Conservation (phyloP, 495 filamentous ascomycete species). For the Talaromyces proteolyticus region DNA sequence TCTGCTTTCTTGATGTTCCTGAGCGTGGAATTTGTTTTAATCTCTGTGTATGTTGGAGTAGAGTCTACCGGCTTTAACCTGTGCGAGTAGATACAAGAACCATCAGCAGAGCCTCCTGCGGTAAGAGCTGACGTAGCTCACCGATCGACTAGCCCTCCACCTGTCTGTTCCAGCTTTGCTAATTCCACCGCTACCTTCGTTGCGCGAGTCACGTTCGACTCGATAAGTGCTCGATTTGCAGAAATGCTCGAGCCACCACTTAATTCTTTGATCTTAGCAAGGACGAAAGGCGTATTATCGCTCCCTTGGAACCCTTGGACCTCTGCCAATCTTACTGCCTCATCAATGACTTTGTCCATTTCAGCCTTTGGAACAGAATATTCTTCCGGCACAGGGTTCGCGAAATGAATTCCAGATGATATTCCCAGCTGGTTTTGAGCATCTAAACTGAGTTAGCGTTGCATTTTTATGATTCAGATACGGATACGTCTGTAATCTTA, state of each 20-base stretch:
- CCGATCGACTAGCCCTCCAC: slow-evolving; percentile 23
- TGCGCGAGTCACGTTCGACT: slow-evolving; percentile 73
- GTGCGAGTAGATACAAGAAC: slow-evolving; percentile 8
- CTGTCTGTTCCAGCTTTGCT: slow-evolving; percentile 49
- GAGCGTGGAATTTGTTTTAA: slow-evolving; percentile 14
- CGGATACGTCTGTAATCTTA: too few relatives aligned
- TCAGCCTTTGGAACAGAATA: slow-evolving; percentile 62
- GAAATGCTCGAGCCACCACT: slow-evolving; percentile 64
- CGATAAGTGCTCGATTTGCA: slow-evolving; percentile 73
- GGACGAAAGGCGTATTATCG: slow-evolving; percentile 84
- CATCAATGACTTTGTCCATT: slow-evolving; percentile 68
- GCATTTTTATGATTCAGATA: too few relatives aligned
- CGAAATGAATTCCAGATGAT: slow-evolving; percentile 72
- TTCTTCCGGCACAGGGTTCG: slow-evolving; percentile 77
- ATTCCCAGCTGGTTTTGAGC: slow-evolving; percentile 60
- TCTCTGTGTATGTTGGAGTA: slow-evolving; percentile 3
- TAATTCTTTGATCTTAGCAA: slow-evolving; percentile 73
- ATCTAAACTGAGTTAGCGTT: slow-evolving; percentile 30
- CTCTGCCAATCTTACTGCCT: slow-evolving; percentile 67
- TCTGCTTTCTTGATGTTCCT: slow-evolving; percentile 35
- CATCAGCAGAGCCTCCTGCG: slow-evolving; percentile 3
- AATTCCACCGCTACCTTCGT: slow-evolving; percentile 75
- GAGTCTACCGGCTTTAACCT: slow-evolving; percentile 39
- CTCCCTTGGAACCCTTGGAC: slow-evolving; percentile 64
- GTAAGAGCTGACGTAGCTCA: slow-evolving; percentile 22